These are phyloP conservation scores for Isabelozyma rhagii DNA, from an alignment of 805 yeast species.

Conservation along the genomic window DNA sequence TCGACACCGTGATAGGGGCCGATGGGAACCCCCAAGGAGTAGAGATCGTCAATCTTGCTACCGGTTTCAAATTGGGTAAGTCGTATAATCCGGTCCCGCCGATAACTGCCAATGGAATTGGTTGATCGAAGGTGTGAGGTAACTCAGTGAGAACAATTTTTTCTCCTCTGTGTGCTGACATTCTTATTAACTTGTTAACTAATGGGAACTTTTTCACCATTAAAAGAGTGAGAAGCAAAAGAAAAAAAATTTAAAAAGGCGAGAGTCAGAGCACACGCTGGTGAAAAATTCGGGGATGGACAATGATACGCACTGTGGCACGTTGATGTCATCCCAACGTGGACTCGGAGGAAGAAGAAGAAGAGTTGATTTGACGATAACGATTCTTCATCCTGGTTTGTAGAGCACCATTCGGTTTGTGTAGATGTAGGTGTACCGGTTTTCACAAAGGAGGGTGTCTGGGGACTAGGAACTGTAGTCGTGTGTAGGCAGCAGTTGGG, in stretches of 20 bases:
- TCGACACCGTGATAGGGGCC: conserved; percentile 88
- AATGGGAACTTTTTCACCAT: background rate
- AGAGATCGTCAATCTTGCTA: conserved; percentile 73
- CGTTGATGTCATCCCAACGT: background rate
- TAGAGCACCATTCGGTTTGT: too few species aligned
- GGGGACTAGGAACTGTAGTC: background rate
- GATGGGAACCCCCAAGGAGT: conserved; percentile 99
- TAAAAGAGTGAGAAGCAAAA: too few species aligned
- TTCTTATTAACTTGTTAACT: conserved; percentile 4
- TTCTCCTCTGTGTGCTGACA: conserved; percentile 36
- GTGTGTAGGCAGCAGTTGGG: background rate
- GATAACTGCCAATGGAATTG: conserved; percentile 81
- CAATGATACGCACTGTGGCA: background rate
- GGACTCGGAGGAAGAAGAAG: background rate
- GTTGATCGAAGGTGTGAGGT: conserved; percentile 57
- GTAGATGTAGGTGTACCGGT: too few species aligned
- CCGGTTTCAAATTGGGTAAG: conserved; percentile 76
- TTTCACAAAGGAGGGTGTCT: background rate
- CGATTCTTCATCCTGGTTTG: too few species aligned
- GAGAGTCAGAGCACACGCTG: background rate
- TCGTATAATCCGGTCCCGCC: conserved; percentile 99
- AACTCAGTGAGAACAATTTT: conserved; percentile 21
- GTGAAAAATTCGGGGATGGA: background rate
- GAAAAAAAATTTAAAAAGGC: background rate
- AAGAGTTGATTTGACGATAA: too few species aligned